Evolutionary conservation across 2,329 filamentous ascomycete species (phyloP), one percentile per base, ranked within the genome.

Genomic region (Podosphaera leucotricha): DNA sequence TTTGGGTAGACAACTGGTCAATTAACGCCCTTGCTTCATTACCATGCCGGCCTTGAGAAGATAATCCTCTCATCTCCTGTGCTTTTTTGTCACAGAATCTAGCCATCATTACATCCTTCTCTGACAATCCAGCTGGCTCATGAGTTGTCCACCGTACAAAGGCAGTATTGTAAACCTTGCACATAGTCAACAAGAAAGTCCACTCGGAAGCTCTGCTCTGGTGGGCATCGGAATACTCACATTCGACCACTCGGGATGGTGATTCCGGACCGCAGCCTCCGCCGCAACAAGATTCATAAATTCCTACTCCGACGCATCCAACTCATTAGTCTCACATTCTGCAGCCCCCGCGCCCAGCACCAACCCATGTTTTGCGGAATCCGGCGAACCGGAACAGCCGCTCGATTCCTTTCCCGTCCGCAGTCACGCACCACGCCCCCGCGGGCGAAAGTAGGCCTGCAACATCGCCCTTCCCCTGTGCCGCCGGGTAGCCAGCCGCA

Each of bases 171-270:
- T 77, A 83, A 7, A 80, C 68, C 75, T 78, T 41, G 16, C 15
- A 21, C 18, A 2, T 1, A 8, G 18, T 38, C 22, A 28, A 21
- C 5, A 3, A 7, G 28, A 24, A 24, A 24, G 4, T 8, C 8
- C 22, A 24, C 22, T 4, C 22, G 22, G n/a, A n/a, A 24, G 4
- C 22, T 8, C 4, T 24, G 22, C 22, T 8, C 4, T 24, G 22
- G 4, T 5, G 22, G 22, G n/a, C n/a, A n/a, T 28, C 24, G 11
- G 6, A 1, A n/a, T 21, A 57, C 65, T 50, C 60, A 77, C 77
- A 54, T 84, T 83, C 2, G 75, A 77, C 78, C 78, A 83, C 57
- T 83, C 78, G 0, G 79, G 78, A 54, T 84, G 79, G 56, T 84
- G 79, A 52, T 73, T 78, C 54, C 70, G 67, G 33, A 70, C 57